Evolutionary conservation across 495 filamentous ascomycete species (phyloP).

Genomic region (Chaetomidium leptoderma): DNA sequence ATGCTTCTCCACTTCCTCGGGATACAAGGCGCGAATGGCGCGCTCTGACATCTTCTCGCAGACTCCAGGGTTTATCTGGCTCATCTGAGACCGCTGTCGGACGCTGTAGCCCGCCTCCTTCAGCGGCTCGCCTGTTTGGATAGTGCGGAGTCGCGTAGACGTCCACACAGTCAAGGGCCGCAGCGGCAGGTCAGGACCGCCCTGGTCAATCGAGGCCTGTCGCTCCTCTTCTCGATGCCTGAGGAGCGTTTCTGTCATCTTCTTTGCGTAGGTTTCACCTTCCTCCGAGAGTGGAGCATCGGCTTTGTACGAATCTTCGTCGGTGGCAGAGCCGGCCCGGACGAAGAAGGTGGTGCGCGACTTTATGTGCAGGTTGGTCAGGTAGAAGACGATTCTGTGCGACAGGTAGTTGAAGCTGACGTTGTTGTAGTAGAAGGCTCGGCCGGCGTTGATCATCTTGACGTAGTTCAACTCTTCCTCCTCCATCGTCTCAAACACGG

Average conservation of each 20-base stretch:
- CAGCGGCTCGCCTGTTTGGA: conserved; percentile 84
- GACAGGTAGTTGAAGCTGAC: conserved; percentile 92
- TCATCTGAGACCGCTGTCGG: conserved; percentile 89
- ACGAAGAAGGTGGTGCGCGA: conserved; percentile 90
- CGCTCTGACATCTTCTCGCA: conserved; percentile 80
- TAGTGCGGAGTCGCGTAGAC: conserved; percentile 80
- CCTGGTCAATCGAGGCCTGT: conserved; percentile 60
- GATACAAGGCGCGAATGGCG: conserved; percentile 73
- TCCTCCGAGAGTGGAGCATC: conserved; percentile 80
- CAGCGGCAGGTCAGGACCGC: conserved; percentile 61
- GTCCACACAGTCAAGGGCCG: conserved; percentile 91
- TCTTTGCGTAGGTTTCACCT: conserved; percentile 78
- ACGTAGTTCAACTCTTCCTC: conserved; percentile 92
- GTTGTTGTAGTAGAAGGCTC: conserved; percentile 87
- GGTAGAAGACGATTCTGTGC: conserved; percentile 94
- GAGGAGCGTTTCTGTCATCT: conserved; percentile 79
- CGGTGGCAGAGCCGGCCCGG: conserved; percentile 62
- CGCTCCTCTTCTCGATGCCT: conserved; percentile 78
- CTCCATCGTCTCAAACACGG: conserved; percentile 94
- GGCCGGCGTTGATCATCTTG: conserved; percentile 99
- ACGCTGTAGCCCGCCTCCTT: conserved; percentile 75
- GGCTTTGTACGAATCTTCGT: conserved; percentile 83
- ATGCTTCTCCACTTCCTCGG: conserved; percentile 88
- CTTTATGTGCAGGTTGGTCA: conserved; percentile 96
- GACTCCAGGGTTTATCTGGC: conserved; percentile 91